Percentiles rank a stretch among this genome's conserved stretches.
Conservation (phyloP, 768 basidiomycete genomes). For the Pulveroboletus sp. region DNA sequence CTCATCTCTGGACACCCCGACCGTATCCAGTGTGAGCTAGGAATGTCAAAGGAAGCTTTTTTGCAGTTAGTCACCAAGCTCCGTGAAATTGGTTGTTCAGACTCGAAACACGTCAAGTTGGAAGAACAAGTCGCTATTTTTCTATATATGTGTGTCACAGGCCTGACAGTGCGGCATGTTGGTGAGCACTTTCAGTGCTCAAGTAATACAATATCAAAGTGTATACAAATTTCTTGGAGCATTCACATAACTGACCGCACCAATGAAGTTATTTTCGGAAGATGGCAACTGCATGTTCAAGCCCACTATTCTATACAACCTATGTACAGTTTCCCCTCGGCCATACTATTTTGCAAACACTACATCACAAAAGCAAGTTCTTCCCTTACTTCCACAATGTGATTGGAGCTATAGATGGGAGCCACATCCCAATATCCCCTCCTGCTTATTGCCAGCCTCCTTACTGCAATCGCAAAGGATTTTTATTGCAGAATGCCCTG, state of each 20-base stretch:
- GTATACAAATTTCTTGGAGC: background rate
- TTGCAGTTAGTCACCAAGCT: background rate
- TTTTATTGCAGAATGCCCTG: background rate
- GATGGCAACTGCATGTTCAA: background rate
- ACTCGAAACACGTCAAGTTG: background rate
- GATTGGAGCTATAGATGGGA: background rate
- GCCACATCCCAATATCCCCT: background rate
- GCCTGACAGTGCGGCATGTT: background rate
- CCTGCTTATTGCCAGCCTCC: background rate
- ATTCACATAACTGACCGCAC: background rate
- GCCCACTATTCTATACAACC: background rate
- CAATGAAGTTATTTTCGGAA: background rate
- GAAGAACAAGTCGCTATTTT: background rate
- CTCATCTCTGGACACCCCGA: conserved; percentile 20
- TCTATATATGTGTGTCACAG: background rate
- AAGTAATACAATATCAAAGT: background rate
- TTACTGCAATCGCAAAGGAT: background rate
- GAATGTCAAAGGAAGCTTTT: conserved; percentile 22
- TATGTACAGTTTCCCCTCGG: background rate
- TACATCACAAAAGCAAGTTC: background rate
- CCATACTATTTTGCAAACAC: background rate
- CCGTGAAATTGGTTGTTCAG: background rate
- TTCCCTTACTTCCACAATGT: background rate
- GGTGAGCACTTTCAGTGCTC: background rate
- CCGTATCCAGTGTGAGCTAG: conserved; percentile 18